Base-by-base conservation (phyloP, 148 eudicot genomes). In the Chenopodium quinoa region DNA sequence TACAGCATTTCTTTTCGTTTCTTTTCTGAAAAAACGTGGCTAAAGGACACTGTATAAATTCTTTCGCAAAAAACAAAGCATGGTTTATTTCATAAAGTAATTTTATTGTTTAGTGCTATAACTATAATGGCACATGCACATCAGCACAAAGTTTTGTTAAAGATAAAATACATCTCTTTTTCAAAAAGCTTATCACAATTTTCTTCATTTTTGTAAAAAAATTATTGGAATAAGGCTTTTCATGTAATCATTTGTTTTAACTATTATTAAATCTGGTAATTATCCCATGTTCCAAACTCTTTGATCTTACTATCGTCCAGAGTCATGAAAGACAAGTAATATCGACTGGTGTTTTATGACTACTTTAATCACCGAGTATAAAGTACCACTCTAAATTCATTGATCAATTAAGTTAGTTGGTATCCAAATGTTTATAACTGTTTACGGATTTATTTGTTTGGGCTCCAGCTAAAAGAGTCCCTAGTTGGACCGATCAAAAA, bases 101-200 rank as follows among this genome's bases (percentile, higher is more conserved):
- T 8, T 32, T 67, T 12, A 27, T 12, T 70, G 37, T 23, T 34
- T 34, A 71, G 74, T 71, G 48, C 74, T 17, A 71, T 22, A 22
- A 71, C 48, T 17, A 71, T 71, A 40, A 34, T 19, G 47, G 48
- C 82, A 79, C 23, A 37, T 32, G 54, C 54, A 56, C 62, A 56
- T 17, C 62, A 12, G 62, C 16, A 54, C 62, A 56, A 14, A 80
- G 22, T 72, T 60, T 34, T 73, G 58, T 40, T 8, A n/a, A 72
- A 22, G 25, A 72, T 72, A 10, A 71, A 71, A 64, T 12, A 67
- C 1, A 50, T 2, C n/a, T 17, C 22, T 19, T 71, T 71, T 20
- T 13, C 11, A 37, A 71, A 71, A 19, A 40, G 74, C 50, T 71
- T 34, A 4, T 71, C 20, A n/a, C 27, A 72, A 46, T 14, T 56